Conservation (phyloP, 768 basidiomycete species). For the Cystofilobasidium ferigula region DNA sequence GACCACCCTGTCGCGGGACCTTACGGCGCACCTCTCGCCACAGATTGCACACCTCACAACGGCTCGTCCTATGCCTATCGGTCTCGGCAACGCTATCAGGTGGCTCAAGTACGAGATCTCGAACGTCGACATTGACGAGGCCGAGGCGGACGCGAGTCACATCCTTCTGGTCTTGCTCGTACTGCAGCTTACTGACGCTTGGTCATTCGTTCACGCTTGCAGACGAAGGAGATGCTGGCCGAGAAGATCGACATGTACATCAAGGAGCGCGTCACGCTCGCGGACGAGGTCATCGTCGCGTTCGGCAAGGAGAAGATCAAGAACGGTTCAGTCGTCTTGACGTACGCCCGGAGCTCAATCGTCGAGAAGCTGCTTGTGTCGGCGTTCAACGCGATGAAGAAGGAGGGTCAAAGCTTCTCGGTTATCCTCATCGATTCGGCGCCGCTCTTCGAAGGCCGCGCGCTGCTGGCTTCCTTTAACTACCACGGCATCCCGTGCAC, state of each 20-base stretch:
- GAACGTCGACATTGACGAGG: constrained; percentile 77
- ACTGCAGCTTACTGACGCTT: not conserved
- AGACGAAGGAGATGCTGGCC: constrained; percentile 81
- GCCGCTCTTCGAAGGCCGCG: constrained; percentile 75
- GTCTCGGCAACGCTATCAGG: constrained; percentile 88
- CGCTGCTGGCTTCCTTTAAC: constrained; percentile 58
- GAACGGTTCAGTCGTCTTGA: constrained; percentile 81
- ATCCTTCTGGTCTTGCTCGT: not conserved
- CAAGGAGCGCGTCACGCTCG: constrained; percentile 81
- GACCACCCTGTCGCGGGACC: constrained; percentile 75
- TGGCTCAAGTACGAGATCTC: constrained; percentile 94
- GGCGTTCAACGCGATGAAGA: constrained; percentile 61
- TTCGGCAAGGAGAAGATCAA: constrained; percentile 86
- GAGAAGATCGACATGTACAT: constrained; percentile 85
- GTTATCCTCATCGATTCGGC: constrained; percentile 92
- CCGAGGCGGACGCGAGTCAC: constrained; percentile 79
- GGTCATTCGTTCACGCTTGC: not conserved
- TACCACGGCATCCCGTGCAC: constrained; percentile 67
- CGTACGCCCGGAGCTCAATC: constrained; percentile 87
- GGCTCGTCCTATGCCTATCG: constrained; percentile 79
- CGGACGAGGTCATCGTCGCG: constrained; percentile 84
- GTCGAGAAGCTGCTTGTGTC: constrained; percentile 78
- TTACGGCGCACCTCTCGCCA: constrained; percentile 81
- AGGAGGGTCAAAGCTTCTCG: constrained; percentile 47
- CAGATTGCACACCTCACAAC: constrained; percentile 84